Evolutionary conservation across 306 rosid species (phyloP), one percentile per base, ranked within the genome.

Genomic region (Hippophae rhamnoides): DNA sequence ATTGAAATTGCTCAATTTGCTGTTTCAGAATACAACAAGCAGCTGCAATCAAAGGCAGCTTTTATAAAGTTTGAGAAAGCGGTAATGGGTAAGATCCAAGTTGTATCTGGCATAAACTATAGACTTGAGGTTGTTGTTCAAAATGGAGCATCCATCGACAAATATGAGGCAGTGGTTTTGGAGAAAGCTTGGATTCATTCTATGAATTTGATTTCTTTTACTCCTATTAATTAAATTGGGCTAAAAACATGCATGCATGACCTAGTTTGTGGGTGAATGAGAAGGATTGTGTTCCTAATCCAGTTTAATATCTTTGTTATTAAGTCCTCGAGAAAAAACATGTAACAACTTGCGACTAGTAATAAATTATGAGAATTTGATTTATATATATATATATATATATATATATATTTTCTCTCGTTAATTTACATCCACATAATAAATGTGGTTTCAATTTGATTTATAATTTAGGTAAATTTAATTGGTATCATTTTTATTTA

Each of bases 1-100:
- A 23, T 1, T 5, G 82, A 77, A 76, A 81, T 84, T 27, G 95
- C 78, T 0, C 9, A 76, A 8, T 87, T 56, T 23, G 89, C 89
- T 0, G 74, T 87, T 2, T 40, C 46, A 1, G 85, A 87, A 55
- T 65, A 86, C 65, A 61, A 70, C 18, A 80, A 78, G 71, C 9
- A n/a, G n/a, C n/a, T n/a, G n/a, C n/a, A 53, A 43, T 62, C 68
- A 0, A 59, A 69, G 50, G 11, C 51, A 3, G 50, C 58, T 7
- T 41, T 86, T 57, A 48, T 86, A 59, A 48, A 6, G 65, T 61
- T 81, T 3, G 57, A 57, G 23, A 61, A 40, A 12, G 72, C 74
- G 14, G 45, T 81, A 12, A 55, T 57, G 61, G 89, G 85, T 1
- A 69, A 74, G 62, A 52, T 66, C 5, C 89, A 83, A 68, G 86